Percentiles rank a stretch among this genome's conserved stretches.
Evolutionary conservation across 2,329 filamentous ascomycete species (phyloP).

Genomic region (Diatrype stigma): DNA sequence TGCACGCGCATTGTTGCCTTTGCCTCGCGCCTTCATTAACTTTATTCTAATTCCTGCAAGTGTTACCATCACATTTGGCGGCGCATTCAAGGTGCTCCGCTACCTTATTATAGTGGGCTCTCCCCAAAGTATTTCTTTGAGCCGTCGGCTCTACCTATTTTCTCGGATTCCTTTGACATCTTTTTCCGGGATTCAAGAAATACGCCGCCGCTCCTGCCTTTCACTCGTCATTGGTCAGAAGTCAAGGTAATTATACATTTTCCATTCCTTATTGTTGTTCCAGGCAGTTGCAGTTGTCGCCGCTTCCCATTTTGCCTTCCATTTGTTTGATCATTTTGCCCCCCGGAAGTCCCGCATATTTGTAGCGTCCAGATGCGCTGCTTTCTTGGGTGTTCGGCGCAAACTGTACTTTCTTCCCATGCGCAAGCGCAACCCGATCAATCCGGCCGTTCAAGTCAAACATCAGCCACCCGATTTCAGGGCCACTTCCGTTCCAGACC

Average conservation of each 20-base stretch:
- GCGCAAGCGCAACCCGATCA: background rate
- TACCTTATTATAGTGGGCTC: background rate
- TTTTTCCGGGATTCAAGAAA: conserved; percentile 6
- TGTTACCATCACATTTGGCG: conserved; percentile 1
- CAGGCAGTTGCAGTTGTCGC: background rate
- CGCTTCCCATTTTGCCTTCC: background rate
- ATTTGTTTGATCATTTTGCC: background rate
- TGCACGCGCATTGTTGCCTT: too few species aligned
- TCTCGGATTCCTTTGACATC: background rate
- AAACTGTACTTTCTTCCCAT: background rate
- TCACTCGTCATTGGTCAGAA: background rate
- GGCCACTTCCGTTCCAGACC: conserved; percentile 5
- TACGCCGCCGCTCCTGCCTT: conserved; percentile 4
- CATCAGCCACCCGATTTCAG: background rate
- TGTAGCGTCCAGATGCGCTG: background rate
- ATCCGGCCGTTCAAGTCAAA: conserved; percentile 1
- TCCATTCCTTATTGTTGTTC: background rate
- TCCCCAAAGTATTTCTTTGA: background rate
- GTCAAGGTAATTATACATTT: background rate
- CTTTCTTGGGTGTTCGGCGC: background rate
- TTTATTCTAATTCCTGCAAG: background rate
- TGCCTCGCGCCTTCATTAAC: background rate
- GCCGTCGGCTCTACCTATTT: background rate
- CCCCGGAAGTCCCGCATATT: background rate
- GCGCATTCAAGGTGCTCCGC: background rate